These are phyloP conservation scores for Solanum peruvianum DNA, from an alignment of 257 asterid genomes.

Conservation along the genomic window DNA sequence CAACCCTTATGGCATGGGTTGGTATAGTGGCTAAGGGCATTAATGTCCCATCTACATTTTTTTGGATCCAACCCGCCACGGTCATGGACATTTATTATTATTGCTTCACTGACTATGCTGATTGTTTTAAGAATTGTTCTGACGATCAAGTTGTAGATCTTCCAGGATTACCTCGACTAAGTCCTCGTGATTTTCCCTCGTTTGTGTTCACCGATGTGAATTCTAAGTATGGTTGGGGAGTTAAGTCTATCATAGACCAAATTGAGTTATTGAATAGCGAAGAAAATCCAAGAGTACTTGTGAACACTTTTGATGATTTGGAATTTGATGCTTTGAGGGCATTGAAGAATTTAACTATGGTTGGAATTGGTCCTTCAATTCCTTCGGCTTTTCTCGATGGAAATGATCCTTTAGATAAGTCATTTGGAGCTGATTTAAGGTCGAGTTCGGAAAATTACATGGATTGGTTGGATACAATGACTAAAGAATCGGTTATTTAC, in stretches of 20 bases:
- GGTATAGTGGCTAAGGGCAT: neutral
- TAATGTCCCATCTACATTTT: neutral
- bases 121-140: neutral
- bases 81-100: slow-evolving; percentile 1
- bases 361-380: slow-evolving; percentile 11
- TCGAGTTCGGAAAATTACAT: neutral
- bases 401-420: neutral
- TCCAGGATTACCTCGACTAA: neutral
- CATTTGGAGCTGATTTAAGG: neutral
- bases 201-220: neutral
- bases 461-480: neutral
- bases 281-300: neutral
- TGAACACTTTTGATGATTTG: slow-evolving; percentile 6
- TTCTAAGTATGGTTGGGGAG: neutral
- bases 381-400: slow-evolving; percentile 6
- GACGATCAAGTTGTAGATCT: neutral
- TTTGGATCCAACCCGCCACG: slow-evolving; percentile 4
- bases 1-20: neutral
- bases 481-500: slow-evolving; percentile 2
- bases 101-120: neutral
- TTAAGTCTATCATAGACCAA: neutral
- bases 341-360: neutral
- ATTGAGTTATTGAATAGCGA: neutral
- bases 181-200: neutral
- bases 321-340: neutral